Evolutionary conservation across 192 early-diverging fungal genomes (phyloP), one percentile per base, ranked within the genome.

Genomic region (Geranomyces variabilis): DNA sequence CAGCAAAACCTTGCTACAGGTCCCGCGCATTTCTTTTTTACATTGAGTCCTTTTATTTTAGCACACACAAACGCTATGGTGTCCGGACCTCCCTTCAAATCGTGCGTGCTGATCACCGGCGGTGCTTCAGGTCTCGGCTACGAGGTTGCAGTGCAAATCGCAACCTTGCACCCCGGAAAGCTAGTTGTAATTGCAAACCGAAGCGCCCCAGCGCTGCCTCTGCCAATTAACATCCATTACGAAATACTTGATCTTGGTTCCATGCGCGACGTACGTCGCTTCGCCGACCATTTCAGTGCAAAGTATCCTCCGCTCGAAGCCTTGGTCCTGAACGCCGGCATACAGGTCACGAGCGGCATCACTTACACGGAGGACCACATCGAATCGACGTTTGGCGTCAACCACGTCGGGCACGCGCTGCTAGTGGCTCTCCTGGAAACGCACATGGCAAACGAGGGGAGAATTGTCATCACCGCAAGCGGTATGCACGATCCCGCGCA

Each of bases 401-500:
- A 57, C 56, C 56, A 57, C 24, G 14, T 57, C 24, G 56, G 56
- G 10, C 56, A 57, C 24, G 56, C 56, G 56, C 24, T 57, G 14
- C 56, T 57, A 28, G 9, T 57, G 19, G 56, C 56, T 14, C 24
- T 57, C 10, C 24, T 57, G 14, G 24, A 28, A 24, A 10, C 12
- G 14, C 56, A 57, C 24, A 12, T 57, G 56, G 14, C 24, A 24
- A 10, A 14, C 24, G 56, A 28, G 9, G 56, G 14, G 14, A 12
- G 56, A 9, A 57, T 57, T 28, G 56, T 57, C 10, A 21, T 12
- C 14, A 28, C 26, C 14, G 56, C 56, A 10, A 57, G 56, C 56
- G 56, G 56, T 9, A 57, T 26, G 12, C 56, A 57, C 56, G 56
- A 57, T 24, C 56, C 56, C 13, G 56, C 56, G 24, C 56, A 57